phyloP scores from a whole-genome alignment of 1,284 basidiomycete genomes.

The Neonothopanus nambi region DNA sequence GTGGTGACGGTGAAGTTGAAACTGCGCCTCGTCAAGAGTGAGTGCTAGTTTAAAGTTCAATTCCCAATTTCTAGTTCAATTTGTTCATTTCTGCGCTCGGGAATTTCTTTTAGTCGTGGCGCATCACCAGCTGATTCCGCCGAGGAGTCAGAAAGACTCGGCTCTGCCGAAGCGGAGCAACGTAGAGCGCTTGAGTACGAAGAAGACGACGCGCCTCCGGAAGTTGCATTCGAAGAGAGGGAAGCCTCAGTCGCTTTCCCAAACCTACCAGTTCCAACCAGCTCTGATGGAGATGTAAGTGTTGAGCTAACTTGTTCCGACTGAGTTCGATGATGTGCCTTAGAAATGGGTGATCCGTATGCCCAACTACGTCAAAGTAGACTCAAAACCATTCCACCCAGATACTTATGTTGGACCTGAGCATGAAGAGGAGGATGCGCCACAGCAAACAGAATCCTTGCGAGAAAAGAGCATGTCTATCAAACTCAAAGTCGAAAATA shows the following conservation, averaged over 20 bases:
- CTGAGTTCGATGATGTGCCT: conserved; percentile 1
- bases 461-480: conserved; percentile 77
- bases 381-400: conserved; percentile 80
- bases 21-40: conserved; percentile 29
- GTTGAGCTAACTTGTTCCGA: conserved; percentile 4
- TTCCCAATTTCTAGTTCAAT: neutral
- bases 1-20: conserved; percentile 60
- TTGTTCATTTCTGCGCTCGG: neutral
- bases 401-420: conserved; percentile 83
- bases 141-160: conserved; percentile 46
- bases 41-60: conserved; percentile 17
- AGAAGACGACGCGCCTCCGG: conserved; percentile 70
- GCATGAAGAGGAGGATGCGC: conserved; percentile 67
- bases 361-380: conserved; percentile 83
- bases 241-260: conserved; percentile 77
- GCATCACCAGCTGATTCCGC: conserved; percentile 16
- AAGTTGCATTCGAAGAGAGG: conserved; percentile 53
- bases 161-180: conserved; percentile 66
- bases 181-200: conserved; percentile 77
- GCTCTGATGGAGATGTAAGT: conserved; percentile 71
- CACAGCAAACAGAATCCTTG: conserved; percentile 50
- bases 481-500: conserved; percentile 88
- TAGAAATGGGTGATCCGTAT: conserved; percentile 83
- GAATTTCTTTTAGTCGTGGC: conserved; percentile 1
- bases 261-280: conserved; percentile 73